phyloP scores from a whole-genome alignment of 495 filamentous ascomycete species.

The Umbilicaria muhlenbergii region DNA sequence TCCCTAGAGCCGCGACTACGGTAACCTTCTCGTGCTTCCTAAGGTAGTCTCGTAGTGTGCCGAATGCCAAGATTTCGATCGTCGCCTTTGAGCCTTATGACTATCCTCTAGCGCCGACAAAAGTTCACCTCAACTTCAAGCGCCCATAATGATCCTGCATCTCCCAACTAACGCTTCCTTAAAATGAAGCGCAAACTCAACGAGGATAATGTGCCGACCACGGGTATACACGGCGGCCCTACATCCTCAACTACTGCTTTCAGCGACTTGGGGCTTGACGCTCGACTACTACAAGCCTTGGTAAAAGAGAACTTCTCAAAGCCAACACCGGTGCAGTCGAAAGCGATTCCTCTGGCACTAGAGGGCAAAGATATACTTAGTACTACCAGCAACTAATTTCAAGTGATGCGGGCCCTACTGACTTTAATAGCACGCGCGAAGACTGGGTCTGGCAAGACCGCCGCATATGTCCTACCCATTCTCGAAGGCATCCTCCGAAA shows the following conservation, averaged over 20 bases:
- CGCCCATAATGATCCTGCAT: too few relatives aligned
- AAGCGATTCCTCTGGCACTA: constrained; percentile 79
- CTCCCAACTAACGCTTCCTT: too few relatives aligned
- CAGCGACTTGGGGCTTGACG: constrained; percentile 53
- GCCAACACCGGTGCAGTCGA: constrained; percentile 73
- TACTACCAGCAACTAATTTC: constrained; percentile 11
- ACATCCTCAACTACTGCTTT: constrained; percentile 23
- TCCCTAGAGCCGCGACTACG: too few relatives aligned
- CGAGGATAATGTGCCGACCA: constrained; percentile 38
- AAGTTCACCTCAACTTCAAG: too few relatives aligned
- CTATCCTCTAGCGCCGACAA: too few relatives aligned
- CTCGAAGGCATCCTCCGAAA: constrained; percentile 63
- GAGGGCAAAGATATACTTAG: constrained; percentile 81
- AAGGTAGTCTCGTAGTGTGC: too few relatives aligned
- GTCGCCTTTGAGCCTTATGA: too few relatives aligned
- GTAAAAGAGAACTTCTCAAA: constrained; percentile 67
- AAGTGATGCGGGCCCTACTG: constrained; percentile 3
- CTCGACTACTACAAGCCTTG: constrained; percentile 72
- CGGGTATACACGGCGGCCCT: neutral
- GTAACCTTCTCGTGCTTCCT: too few relatives aligned
- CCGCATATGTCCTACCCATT: constrained; percentile 89
- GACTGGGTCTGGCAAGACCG: constrained; percentile 91
- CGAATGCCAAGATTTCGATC: too few relatives aligned
- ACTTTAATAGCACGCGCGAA: constrained; percentile 52
- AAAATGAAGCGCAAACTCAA: constrained; percentile 52